These are phyloP conservation scores for Butyriboletus loyo DNA, from an alignment of 768 basidiomycete species.

Conservation along the genomic window DNA sequence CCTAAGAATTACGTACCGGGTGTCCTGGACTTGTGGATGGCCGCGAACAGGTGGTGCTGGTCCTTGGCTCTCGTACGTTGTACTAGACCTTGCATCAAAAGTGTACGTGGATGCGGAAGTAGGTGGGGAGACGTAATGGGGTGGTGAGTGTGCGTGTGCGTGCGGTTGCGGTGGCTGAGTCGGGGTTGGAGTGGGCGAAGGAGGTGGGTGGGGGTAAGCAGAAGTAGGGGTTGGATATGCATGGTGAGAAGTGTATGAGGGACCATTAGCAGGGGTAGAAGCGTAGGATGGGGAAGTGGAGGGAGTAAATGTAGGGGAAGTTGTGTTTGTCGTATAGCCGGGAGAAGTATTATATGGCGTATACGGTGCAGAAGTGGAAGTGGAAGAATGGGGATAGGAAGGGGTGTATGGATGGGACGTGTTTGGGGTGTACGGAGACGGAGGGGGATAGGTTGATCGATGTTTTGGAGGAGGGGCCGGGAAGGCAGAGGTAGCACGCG, in stretches of 20 bases:
- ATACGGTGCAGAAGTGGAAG: constrained; percentile 17
- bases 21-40: constrained; percentile 19
- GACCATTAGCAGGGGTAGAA: constrained; percentile 8
- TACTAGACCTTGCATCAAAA: constrained; percentile 18
- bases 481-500: constrained; percentile 12
- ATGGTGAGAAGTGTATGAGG: constrained; percentile 17
- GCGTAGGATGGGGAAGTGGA: constrained; percentile 20
- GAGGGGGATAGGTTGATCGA: constrained; percentile 16
- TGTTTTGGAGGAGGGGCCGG: constrained; percentile 19
- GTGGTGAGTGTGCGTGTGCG: constrained; percentile 15
- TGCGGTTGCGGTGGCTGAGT: constrained; percentile 24
- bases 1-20: constrained; percentile 18
- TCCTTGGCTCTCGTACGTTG: constrained; percentile 19
- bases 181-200: constrained; percentile 31
- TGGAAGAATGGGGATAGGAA: constrained; percentile 17
- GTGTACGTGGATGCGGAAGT: constrained; percentile 17
- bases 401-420: constrained; percentile 11
- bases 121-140: constrained; percentile 24
- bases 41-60: constrained; percentile 15
- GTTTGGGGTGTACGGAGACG: constrained; percentile 23
- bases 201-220: constrained; percentile 26
- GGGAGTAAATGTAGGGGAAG: constrained; percentile 25
- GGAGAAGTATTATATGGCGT: constrained; percentile 21
- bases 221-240: constrained; percentile 26
- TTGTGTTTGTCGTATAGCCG: constrained; percentile 14